Evolutionary conservation across 176 grass and related monocot genomes (phyloP), one percentile per base, ranked within the genome.

Genomic region (Melocanna baccifera): DNA sequence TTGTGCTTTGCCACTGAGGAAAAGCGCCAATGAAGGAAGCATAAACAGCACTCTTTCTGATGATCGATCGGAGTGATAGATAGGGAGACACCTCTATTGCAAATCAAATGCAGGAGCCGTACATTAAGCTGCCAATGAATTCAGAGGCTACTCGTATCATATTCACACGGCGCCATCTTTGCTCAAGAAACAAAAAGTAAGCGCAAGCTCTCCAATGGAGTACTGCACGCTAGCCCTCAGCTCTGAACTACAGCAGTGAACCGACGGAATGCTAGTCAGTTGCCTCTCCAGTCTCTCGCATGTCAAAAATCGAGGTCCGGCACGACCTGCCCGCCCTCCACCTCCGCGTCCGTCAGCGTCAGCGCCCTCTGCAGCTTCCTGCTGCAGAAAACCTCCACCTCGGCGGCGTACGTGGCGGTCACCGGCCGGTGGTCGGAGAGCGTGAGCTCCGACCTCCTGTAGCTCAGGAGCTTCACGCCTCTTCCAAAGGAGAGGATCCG

Each of bases 381-480:
- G 28, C 89, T 88, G 58, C 77, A 85, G 87, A 98, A 96, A 56
- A 95, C 85, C 84, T 98, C 96, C 71, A 98, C 86, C 89, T 98
- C 96, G 30, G 86, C 91, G 67, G 74, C 87, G 86, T 89, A 95
- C 56, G 87, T 77, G 13, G 96, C 93, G 9, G 77, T 80, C 43
- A 98, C 96, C 20, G 93, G 91, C 65, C 91, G 93, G 77, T 98
- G 96, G 86, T 98, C 96, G 8, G 96, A 98, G 62, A 98, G 36
- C 73, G 32, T 66, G 72, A 87, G 57, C 61, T 98, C 96, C 20
- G 80, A 66, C 74, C 93, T 82, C 86, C 63, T 81, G 74, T 96
- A 98, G 0, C 87, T 73, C 61, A 91, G 28, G 74, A 91, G 85
- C 78, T 40, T 83, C 48, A 87, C 13, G 32, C 93, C 93, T 41